Base-by-base conservation (phyloP, 257 asterid species). In the Solanum raphanifolium region DNA sequence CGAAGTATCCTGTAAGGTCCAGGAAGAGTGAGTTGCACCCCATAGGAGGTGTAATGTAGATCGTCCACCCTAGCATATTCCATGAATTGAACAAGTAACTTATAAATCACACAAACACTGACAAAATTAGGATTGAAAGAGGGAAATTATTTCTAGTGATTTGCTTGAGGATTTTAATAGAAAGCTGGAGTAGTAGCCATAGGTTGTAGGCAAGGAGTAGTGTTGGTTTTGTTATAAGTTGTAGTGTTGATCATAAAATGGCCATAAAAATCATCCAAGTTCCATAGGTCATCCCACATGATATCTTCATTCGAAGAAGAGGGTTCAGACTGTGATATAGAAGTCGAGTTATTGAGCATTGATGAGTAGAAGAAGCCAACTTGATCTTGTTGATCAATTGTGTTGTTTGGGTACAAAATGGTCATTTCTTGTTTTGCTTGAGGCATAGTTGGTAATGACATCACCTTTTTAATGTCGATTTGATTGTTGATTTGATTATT, bases 261-360 rank as follows among this genome's bases (percentile, higher is more conserved):
- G 9, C 95, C 93, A 74, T 90, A 90, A 52, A 89, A 68, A 86
- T 92, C 95, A 90, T 94, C 98, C 90, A 94, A 46, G 90, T 92
- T 95, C 98, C 98, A 95, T 69, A 95, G 83, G 15, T 95, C 90
- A 86, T 92, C 95, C 96, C 98, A 95, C 65, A 89, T 87, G 10
- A 74, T 72, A 86, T 90, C 98, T 87, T 94, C 95, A 66, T 86
- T 90, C 6, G 90, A 74, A 1, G 52, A 87, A 43, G 89, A 87
- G 68, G 89, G 79, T 86, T 91, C 92, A 4, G 94, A 90, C 79
- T 83, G 87, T 9, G 86, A 29, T 29, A 31, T 32, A 29, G 90
- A 25, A 71, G 89, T 81, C 18, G 88, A 91, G 60, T 90, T 89
- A 78, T 91, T 87, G 88, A 93, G 87, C 92, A 90, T 76, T 23